Evolutionary conservation across 805 yeast species (phyloP).

Genomic region (Cyberlindnera sargentensis): DNA sequence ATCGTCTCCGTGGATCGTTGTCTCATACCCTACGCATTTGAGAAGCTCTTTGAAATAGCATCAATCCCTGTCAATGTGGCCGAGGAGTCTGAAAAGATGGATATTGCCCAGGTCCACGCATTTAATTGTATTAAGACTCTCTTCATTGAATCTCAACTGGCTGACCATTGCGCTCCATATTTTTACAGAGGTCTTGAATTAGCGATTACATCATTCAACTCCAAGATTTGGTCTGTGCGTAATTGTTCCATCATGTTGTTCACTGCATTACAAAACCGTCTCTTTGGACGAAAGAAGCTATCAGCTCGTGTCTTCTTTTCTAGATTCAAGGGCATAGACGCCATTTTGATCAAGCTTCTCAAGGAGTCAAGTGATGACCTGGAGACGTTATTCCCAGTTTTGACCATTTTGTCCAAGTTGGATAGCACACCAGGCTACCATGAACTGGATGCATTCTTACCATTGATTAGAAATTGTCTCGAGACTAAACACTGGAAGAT

Average conservation of each 20-base stretch:
- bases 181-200: constrained; percentile 53
- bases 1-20: constrained; percentile 42
- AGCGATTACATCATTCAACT: constrained; percentile 55
- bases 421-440: constrained; percentile 51
- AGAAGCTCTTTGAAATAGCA: constrained; percentile 48
- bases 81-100: constrained; percentile 48
- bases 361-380: constrained; percentile 30
- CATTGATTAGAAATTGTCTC: constrained; percentile 41
- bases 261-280: constrained; percentile 70
- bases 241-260: constrained; percentile 93
- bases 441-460: constrained; percentile 46
- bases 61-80: constrained; percentile 36
- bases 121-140: constrained; percentile 75
- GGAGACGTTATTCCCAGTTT: constrained; percentile 67
- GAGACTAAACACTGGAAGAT: constrained; percentile 66
- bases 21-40: constrained; percentile 44
- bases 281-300: constrained; percentile 58
- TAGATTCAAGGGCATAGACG: constrained; percentile 47
- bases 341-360: constrained; percentile 40
- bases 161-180: constrained; percentile 42
- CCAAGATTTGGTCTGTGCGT: constrained; percentile 75
- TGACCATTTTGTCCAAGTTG: constrained; percentile 64
- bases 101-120: constrained; percentile 91
- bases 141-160: constrained; percentile 63
- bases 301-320: constrained; percentile 69